These are phyloP conservation scores for Nectriaceae sp. DNA, from an alignment of 2,329 filamentous ascomycete genomes.

Conservation along the genomic window DNA sequence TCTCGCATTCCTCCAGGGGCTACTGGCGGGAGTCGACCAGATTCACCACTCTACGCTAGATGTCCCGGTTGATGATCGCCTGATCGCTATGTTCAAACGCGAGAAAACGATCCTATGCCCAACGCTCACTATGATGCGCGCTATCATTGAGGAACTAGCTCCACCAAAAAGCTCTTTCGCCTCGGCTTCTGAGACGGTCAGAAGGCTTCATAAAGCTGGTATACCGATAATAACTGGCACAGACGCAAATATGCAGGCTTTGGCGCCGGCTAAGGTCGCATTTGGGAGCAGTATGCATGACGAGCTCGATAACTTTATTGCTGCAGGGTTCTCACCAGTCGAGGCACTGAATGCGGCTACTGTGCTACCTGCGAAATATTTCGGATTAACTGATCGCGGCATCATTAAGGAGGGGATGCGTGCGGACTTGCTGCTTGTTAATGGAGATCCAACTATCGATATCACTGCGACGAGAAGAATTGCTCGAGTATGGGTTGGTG, in stretches of 20 bases:
- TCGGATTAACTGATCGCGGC: constrained; percentile 5
- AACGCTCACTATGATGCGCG: constrained; percentile 9
- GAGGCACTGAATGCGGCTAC: background rate
- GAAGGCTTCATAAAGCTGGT: background rate
- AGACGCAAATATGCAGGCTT: background rate
- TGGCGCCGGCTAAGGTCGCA: background rate
- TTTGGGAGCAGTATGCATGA: background rate
- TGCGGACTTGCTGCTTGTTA: constrained; percentile 5
- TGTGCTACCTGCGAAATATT: background rate
- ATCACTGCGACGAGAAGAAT: background rate
- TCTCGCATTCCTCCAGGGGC: background rate
- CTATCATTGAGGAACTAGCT: constrained; percentile 3
- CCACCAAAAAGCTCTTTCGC: constrained; percentile 4
- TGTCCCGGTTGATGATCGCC: constrained; percentile 3
- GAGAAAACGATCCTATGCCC: constrained; percentile 4
- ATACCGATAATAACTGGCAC: background rate
- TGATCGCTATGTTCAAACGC: constrained; percentile 5
- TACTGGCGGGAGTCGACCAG: constrained; percentile 3
- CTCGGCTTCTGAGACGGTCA: constrained; percentile 4
- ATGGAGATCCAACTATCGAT: constrained; percentile 6
- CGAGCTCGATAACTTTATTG: background rate
- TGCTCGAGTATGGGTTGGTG: background rate
- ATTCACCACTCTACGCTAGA: constrained; percentile 9
- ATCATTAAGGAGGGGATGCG: constrained; percentile 7
- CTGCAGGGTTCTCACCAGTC: background rate